Conservation (phyloP, 208 protist genomes). For the Novymonas esmeraldas region DNA sequence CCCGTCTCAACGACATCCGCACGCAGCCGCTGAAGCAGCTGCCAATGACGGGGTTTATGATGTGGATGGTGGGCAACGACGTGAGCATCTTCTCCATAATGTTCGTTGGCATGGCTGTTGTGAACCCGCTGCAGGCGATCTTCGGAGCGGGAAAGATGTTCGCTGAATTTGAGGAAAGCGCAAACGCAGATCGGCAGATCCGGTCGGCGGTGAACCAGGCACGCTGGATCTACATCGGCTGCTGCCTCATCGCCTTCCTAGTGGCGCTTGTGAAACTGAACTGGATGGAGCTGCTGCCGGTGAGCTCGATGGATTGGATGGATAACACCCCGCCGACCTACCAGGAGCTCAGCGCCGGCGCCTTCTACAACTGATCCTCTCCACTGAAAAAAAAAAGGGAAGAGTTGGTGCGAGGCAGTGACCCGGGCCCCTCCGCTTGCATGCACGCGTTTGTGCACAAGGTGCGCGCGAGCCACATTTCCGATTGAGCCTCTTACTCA, state of each 20-base stretch:
- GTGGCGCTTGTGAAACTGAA: constrained; percentile 83
- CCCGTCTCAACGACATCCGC: constrained; percentile 72
- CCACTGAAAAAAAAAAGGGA: no score
- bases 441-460: no score
- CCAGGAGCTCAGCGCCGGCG: constrained; percentile 62
- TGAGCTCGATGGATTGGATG: constrained; percentile 86
- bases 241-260: constrained; percentile 67
- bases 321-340: constrained; percentile 56
- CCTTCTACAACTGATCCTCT: constrained; percentile 26
- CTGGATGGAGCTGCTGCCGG: constrained; percentile 87
- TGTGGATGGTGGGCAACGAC: constrained; percentile 91
- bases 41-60: constrained; percentile 86
- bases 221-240: constrained; percentile 83
- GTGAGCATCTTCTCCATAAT: constrained; percentile 91
- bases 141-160: constrained; percentile 53
- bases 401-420: no score
- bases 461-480: no score
- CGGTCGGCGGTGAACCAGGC: constrained; percentile 50
- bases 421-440: no score
- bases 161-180: constrained; percentile 70
- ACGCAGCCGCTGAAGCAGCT: constrained; percentile 79
- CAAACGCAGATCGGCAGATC: constrained; percentile 55
- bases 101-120: constrained; percentile 88
- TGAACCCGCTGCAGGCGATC: constrained; percentile 76
- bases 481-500: no score